phyloP scores from a whole-genome alignment of 768 basidiomycete genomes.

The Sarcodon sp. region DNA sequence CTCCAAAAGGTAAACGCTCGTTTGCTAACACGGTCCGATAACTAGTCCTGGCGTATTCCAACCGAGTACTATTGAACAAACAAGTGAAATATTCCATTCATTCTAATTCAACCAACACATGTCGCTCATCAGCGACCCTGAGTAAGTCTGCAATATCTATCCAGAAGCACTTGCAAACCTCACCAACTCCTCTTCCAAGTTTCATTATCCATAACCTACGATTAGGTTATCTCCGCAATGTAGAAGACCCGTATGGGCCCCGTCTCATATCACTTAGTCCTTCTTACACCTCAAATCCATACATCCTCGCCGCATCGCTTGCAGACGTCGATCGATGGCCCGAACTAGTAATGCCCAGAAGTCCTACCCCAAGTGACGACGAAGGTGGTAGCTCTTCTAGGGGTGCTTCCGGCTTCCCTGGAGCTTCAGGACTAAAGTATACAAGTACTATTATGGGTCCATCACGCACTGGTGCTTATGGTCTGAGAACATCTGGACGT shows the following conservation, averaged over 20 bases:
- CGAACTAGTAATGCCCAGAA: conserved; percentile 59
- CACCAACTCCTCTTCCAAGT: conserved; percentile 8
- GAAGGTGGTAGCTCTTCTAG: conserved; percentile 34
- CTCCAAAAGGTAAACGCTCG: too few species aligned
- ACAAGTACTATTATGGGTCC: conserved; percentile 82
- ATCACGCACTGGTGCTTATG: conserved; percentile 53
- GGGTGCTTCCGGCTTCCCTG: conserved; percentile 24
- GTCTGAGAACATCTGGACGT: conserved; percentile 65
- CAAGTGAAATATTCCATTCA: too few species aligned
- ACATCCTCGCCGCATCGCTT: conserved; percentile 67
- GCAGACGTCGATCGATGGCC: conserved; percentile 78
- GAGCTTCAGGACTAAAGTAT: conserved; percentile 55
- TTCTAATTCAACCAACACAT: conserved; percentile 15
- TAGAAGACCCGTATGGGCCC: conserved; percentile 77
- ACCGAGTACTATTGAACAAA: too few species aligned
- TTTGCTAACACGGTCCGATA: too few species aligned
- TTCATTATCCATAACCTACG: conserved; percentile 79
- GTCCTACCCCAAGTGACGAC: conserved; percentile 63
- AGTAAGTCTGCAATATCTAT: conserved; percentile 21
- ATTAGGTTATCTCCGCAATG: conserved; percentile 76
- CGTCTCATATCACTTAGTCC: conserved; percentile 75
- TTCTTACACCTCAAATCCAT: conserved; percentile 68
- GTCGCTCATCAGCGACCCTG: conserved; percentile 56
- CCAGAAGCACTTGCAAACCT: neutral
- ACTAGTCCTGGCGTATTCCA: too few species aligned